Percentiles rank a stretch among this genome's conserved stretches.
Evolutionary conservation across 352 stramenopile species (phyloP).

Genomic region (Phytophthora tentaculata): DNA sequence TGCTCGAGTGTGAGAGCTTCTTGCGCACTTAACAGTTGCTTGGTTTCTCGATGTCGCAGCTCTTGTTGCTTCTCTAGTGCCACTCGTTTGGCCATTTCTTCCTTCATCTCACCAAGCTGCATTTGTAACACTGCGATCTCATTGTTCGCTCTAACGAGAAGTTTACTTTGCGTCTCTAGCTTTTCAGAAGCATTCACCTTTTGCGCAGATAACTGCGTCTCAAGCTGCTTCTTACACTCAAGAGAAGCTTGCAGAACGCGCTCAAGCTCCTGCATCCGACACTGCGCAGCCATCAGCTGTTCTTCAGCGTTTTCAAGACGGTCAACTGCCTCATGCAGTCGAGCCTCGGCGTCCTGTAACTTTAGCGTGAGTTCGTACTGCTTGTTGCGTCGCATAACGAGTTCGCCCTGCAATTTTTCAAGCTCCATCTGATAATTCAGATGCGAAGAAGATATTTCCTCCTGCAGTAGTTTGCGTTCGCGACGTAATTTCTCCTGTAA

Average conservation of each 20-base stretch:
- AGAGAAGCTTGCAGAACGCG: constrained; percentile 61
- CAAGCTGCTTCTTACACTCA: constrained; percentile 54
- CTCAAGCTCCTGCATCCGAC: constrained; percentile 72
- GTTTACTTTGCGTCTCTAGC: constrained; percentile 15
- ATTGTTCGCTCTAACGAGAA: constrained; percentile 22
- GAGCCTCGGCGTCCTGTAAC: constrained; percentile 64
- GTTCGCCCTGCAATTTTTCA: constrained; percentile 71
- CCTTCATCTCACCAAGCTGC: constrained; percentile 60
- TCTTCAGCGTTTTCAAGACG: constrained; percentile 49
- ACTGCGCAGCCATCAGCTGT: constrained; percentile 47
- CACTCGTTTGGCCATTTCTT: constrained; percentile 36
- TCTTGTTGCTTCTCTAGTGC: constrained; percentile 51
- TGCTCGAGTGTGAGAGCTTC: constrained; percentile 49
- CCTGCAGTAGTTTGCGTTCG: constrained; percentile 55
- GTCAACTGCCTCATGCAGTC: constrained; percentile 49
- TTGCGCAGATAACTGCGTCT: constrained; percentile 39
- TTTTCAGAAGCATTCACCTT: constrained; percentile 10
- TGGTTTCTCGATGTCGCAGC: constrained; percentile 44
- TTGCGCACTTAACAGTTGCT: constrained; percentile 39
- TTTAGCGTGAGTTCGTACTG: constrained; percentile 83
- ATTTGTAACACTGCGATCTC: constrained; percentile 45
- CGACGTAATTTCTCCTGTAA: constrained; percentile 63
- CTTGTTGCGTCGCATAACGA: constrained; percentile 75
- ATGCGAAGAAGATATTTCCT: constrained; percentile 50
- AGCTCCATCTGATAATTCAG: constrained; percentile 65